These are phyloP conservation scores for Thelonectria blattea DNA, from an alignment of 2,329 filamentous ascomycete genomes.

Conservation along the genomic window DNA sequence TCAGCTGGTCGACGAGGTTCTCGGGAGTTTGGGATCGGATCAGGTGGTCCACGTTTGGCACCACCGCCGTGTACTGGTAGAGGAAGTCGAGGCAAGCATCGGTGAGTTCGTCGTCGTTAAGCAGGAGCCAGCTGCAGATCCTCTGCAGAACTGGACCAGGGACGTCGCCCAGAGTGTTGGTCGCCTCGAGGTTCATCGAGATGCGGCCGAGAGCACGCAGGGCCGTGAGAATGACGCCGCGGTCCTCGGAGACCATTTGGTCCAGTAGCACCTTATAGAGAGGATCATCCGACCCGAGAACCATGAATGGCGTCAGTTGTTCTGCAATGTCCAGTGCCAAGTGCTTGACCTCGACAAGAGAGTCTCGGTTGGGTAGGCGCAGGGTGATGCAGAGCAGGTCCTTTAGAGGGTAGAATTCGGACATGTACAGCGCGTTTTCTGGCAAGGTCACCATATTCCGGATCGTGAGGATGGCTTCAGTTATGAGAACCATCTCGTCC, in stretches of 20 bases:
- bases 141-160: constrained; percentile 69
- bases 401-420: constrained; percentile 75
- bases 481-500: constrained; percentile 76
- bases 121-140: constrained; percentile 74
- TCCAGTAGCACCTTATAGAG: constrained; percentile 77
- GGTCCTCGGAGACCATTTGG: constrained; percentile 72
- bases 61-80: constrained; percentile 90
- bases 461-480: constrained; percentile 85
- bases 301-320: constrained; percentile 83
- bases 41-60: constrained; percentile 80
- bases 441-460: constrained; percentile 95
- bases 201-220: constrained; percentile 85
- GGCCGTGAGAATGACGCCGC: constrained; percentile 80
- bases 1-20: constrained; percentile 76
- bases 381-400: constrained; percentile 85
- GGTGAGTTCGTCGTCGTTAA: constrained; percentile 89
- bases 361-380: constrained; percentile 74
- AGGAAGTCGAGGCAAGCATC: constrained; percentile 91
- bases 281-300: constrained; percentile 73
- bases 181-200: constrained; percentile 82
- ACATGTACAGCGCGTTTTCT: constrained; percentile 85
- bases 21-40: constrained; percentile 67
- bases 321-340: constrained; percentile 91
- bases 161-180: constrained; percentile 77
- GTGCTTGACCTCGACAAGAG: constrained; percentile 84